Evolutionary conservation across 2,329 filamentous ascomycete genomes (phyloP), one percentile per base, ranked within the genome.

Genomic region (Clarireedia monteithiana): DNA sequence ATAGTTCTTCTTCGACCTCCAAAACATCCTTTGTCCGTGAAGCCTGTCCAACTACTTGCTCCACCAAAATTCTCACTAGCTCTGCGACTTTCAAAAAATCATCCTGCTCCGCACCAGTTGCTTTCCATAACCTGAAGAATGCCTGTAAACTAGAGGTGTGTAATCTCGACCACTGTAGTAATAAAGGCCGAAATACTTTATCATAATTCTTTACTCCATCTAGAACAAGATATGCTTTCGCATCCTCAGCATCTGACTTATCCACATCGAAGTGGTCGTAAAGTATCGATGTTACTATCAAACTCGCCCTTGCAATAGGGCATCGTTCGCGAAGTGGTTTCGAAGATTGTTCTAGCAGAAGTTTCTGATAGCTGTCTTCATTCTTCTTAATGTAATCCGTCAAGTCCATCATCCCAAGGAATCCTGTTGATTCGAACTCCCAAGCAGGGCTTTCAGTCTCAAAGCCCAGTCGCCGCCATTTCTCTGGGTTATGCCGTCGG

Each of bases 261-360:
- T 95, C 91, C 40, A 97, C 88, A 59, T 96, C 91, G 65, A 99
- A 99, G 70, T 97, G 91, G 64, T 97, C 91, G 71, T 94, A 97
- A 3, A 99, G 74, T 39, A 95, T 89, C 63, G 86, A 80, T 1
- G 92, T 97, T 39, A 96, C 84, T 0, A 90, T 85, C 61, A 97
- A 74, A 66, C 91, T 96, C 10, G 91, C 89, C 56, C 88, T 82
- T 4, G 91, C 91, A 61, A 99, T 79, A 1, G 94, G 94, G 69
- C 91, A 96, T 39, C 92, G 83, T 68, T 90, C 82, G 51, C 83
- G 75, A 23, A 81, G 65, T 1, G 88, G 81, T 66, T 84, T 83
- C 6, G 85, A 83, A 3, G 89, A 86, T 71, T 99, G 94, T 71
- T 99, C 94, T 38, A 96, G 75, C 15, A 99, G 74, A 63, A 95